phyloP scores from a whole-genome alignment of 2,329 filamentous ascomycete species.

The Colletotrichum magnum region DNA sequence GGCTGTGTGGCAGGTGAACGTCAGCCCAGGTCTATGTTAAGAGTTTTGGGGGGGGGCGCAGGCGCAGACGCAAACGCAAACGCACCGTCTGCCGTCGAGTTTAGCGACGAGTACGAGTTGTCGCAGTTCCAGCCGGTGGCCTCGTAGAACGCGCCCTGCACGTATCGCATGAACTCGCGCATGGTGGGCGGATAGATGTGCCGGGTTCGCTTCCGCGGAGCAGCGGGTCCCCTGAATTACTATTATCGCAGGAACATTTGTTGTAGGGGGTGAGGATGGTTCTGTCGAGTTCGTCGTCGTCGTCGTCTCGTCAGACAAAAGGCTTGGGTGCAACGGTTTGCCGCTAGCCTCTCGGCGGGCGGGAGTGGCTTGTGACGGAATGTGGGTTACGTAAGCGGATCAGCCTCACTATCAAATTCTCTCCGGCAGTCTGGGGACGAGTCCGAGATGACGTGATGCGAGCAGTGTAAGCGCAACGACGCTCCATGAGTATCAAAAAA shows the following conservation, averaged over 20 bases:
- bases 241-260: conserved; percentile 27
- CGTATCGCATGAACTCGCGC: conserved; percentile 98
- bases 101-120: conserved; percentile 91
- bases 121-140: conserved; percentile 91
- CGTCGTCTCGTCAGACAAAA: not conserved
- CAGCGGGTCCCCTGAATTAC: conserved; percentile 19
- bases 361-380: too few species aligned
- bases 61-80: conserved; percentile 29
- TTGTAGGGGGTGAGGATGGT: not conserved
- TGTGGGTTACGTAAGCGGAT: too few species aligned
- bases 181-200: conserved; percentile 62
- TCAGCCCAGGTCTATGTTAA: not conserved
- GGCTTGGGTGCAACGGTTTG: too few species aligned
- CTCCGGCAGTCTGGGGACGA: too few species aligned
- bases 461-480: too few species aligned
- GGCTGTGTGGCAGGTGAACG: conserved; percentile 61
- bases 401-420: too few species aligned
- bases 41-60: not conserved
- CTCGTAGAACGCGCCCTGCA: conserved; percentile 90
- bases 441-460: too few species aligned
- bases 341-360: too few species aligned
- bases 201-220: conserved; percentile 8
- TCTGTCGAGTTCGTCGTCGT: too few species aligned
- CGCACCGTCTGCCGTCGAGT: conserved; percentile 84
- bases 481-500: too few species aligned